Evolutionary conservation across 768 basidiomycete species (phyloP), one percentile per base, ranked within the genome.

Genomic region (Coprinopsis sp.): DNA sequence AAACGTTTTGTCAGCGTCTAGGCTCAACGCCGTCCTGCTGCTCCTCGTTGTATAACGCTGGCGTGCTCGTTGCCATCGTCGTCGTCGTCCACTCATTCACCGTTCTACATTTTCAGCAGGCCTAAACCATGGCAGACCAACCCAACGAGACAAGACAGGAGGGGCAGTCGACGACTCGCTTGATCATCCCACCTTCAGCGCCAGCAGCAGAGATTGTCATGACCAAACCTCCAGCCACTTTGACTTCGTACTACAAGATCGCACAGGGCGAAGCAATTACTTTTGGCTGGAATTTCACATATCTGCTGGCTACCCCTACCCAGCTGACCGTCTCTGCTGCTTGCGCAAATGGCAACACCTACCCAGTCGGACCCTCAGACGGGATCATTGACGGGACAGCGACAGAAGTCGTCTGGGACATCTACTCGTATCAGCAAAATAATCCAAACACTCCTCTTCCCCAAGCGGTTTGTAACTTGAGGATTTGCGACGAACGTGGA

Each of bases 261-360:
- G 87, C 90, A 0, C 68, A 70, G 1, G 72, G 70, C 40, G 76
- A 89, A 53, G 67, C 71, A 50, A 80, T 96, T 59, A 95, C 91
- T 18, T 90, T 96, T 62, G 93, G 76, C 10, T 96, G 92, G 94
- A 91, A 91, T 65, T 77, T 91, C 57, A 90, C 89, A 13, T 73
- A 73, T 47, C 69, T 97, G 33, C 67, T 85, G 53, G 77, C 71
- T 33, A 82, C 77, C 0, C 92, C 92, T 0, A 78, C 81, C 3
- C 72, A 73, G 54, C 76, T 95, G 50, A 94, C 92, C 12, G 73
- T 95, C 51, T 79, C 80, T 30, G 92, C 92, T 23, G 74, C 84
- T 34, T 87, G 87, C 64, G 81, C 82, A 12, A 93, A 94, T 59
- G 88, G 88, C 2, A 89, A 88, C 65, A 93, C 91, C 1, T 97